Base-by-base conservation (phyloP, 495 filamentous ascomycete genomes). In the Immersiella caudata region DNA sequence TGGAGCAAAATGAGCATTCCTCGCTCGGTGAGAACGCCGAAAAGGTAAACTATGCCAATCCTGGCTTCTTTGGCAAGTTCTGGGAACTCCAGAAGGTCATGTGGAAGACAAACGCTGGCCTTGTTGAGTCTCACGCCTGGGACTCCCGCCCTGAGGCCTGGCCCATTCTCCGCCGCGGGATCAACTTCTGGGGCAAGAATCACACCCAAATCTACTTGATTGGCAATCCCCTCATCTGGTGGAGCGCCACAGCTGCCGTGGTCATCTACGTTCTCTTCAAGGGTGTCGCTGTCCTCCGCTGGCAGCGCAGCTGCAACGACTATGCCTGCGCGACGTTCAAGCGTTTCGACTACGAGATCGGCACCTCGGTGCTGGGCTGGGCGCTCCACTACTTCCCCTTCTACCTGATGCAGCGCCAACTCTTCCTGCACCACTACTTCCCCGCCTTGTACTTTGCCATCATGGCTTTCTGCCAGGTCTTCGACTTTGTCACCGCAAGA, bases 41-140 rank as follows among this genome's bases (percentile, higher is more conserved):
- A 77, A 96, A 90, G 78, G 94, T 97, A 72, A 99, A 97, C 76
- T 99, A 99, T 76, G 85, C 86, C 66, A 90, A 97, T 71, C 95
- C 95, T 21, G 95, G 95, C 16, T 98, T 99, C 84, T 86, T 98
- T 64, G 96, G 94, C 64, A 99, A 98, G 75, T 99, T 99, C 82
- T 97, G 92, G 92, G 95, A 99, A 80, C 83, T 99, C n/a, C 94
- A 99, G 77, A 93, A 93, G 78, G 96, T 99, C 49, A 99, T 99
- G 95, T 99, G 95, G 95, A 91, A 86, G 67, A 98, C 96, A 16
- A 99, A 99, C 74, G 95, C 95, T 35, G 96, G 95, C 29, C 87
- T 99, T 64, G 91, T 96, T 29, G 95, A 98, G 75, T 96, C 93
- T 49, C 95, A 99, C 74, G 92, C 93, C 59, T 99, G 95, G 95